Evolutionary conservation across 1,284 basidiomycete species (phyloP), one percentile per base, ranked within the genome.

Genomic region (Cutaneotrichosporon sp.): DNA sequence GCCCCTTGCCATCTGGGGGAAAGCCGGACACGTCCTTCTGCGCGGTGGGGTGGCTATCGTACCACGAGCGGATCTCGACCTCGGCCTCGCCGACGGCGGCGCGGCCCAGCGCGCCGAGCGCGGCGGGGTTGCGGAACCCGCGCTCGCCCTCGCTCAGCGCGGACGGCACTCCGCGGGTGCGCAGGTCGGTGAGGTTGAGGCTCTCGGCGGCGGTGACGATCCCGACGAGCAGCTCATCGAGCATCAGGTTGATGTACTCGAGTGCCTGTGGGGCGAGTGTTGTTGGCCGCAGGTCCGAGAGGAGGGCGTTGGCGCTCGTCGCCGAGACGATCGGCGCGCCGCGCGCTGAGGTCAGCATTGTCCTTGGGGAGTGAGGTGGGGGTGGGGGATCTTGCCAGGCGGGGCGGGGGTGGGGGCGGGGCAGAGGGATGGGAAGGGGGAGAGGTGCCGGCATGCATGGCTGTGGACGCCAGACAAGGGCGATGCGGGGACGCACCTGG

Each of bases 21-120:
- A 72, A 74, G 13, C 72, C 75, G 24, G 46, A 56, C 22, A 61
- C 64, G 46, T 58, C 66, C 42, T 54, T 49, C 18, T 56, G 65
- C 3, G 57, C 58, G 7, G 54, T 65, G 73, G 79, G 53, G 78
- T 74, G 47, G 79, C 82, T 51, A 83, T 89, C 65, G 86, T 85
- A 71, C 82, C 92, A 94, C 10, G 89, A 89, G 71, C 89, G 85
- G 53, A 95, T 79, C 80, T 95, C 93, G 53, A 97, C 83, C 74
- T 97, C 93, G 0, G 93, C 93, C 80, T 95, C 93, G 47, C 92
- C 81, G n/a, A 95, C 82, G 6, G 92, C 91, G 72, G 92, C 89
- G 79, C 94, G 91, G 33, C 91, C 92, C 42, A 95, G 82, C 52
- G 85, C 82, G 22, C 71, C 56, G 3, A 72, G 60, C 29, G 70